A percentile compares a stretch with the other conserved stretches of the same genome.
Evolutionary conservation across 352 stramenopile genomes (phyloP).

Genomic region (Aphanomyces stellatus): DNA sequence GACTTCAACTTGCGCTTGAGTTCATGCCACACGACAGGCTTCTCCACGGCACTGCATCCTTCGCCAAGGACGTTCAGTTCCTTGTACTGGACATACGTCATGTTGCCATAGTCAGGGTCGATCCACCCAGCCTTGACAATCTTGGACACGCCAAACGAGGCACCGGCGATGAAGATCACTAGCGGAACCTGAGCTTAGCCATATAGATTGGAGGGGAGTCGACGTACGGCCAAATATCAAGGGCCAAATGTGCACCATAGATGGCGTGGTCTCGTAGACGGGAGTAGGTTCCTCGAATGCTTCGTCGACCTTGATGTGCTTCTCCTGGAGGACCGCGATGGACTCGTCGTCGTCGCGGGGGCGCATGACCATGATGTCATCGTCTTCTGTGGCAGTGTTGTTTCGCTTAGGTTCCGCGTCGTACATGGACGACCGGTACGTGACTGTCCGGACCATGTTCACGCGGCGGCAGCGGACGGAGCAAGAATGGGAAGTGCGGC

Average conservation of each 20-base stretch:
- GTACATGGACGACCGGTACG: not conserved
- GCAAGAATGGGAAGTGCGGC: no score
- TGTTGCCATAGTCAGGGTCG: not conserved
- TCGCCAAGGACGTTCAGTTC: not conserved
- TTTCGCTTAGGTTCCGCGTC: not conserved
- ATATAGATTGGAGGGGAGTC: no score
- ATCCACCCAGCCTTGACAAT: not conserved
- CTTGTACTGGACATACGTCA: not conserved
- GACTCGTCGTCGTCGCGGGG: not conserved
- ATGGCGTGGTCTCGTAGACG: no score
- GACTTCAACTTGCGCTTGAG: conserved; percentile 7
- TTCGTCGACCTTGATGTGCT: no score
- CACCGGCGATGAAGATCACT: not conserved
- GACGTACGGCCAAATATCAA: not conserved
- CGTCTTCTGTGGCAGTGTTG: not conserved
- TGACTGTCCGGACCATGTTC: not conserved
- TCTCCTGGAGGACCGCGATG: not conserved
- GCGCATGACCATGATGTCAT: not conserved
- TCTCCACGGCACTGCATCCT: not conserved
- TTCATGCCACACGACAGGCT: conserved; percentile 1
- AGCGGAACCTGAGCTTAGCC: no score
- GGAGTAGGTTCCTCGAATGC: no score
- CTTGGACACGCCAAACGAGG: not conserved
- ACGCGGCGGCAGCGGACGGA: no score
- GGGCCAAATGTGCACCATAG: not conserved